Conservation (phyloP, 805 yeast species). For the Nakazawaea holstii region DNA sequence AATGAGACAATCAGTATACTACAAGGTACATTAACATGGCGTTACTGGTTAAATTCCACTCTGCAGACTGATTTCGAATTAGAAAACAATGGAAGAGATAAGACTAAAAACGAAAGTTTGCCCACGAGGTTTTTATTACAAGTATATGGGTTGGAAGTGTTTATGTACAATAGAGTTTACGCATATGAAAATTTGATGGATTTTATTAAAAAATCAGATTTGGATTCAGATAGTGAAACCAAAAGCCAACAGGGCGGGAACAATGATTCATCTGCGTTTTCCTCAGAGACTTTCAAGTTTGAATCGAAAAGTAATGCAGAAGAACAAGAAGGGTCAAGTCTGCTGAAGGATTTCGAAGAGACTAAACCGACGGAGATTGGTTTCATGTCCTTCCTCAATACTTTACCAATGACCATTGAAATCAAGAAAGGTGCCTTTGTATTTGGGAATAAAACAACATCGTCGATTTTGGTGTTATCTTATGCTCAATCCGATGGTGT, state of each 20-base stretch:
- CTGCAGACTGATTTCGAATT: conserved; percentile 15
- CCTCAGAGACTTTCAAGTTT: not conserved
- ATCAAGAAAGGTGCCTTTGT: conserved; percentile 68
- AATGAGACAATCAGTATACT: conserved; percentile 68
- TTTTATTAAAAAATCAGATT: conserved; percentile 4
- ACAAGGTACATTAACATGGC: conserved; percentile 79
- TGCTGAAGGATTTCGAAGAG: not conserved
- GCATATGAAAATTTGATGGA: conserved; percentile 68
- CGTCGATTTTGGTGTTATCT: conserved; percentile 63
- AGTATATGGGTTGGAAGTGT: conserved; percentile 76
- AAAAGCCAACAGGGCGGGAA: not conserved
- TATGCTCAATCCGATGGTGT: conserved; percentile 49
- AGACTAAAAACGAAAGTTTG: conserved; percentile 36
- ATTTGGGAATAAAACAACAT: conserved; percentile 75
- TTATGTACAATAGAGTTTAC: conserved; percentile 70
- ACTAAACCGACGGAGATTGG: not conserved
- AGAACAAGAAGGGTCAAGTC: not conserved
- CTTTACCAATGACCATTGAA: conserved; percentile 59
- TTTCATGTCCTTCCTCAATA: conserved; percentile 16
- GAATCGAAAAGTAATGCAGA: not conserved
- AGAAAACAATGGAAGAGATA: conserved; percentile 15
- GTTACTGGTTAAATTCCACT: conserved; percentile 62
- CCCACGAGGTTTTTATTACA: conserved; percentile 55
- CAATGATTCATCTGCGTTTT: not conserved
- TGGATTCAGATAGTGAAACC: not conserved